Percentiles rank a stretch among this genome's conserved stretches.
These are phyloP conservation scores for Trichosanthes truncata DNA, from an alignment of 306 rosid genomes.

Conservation along the genomic window DNA sequence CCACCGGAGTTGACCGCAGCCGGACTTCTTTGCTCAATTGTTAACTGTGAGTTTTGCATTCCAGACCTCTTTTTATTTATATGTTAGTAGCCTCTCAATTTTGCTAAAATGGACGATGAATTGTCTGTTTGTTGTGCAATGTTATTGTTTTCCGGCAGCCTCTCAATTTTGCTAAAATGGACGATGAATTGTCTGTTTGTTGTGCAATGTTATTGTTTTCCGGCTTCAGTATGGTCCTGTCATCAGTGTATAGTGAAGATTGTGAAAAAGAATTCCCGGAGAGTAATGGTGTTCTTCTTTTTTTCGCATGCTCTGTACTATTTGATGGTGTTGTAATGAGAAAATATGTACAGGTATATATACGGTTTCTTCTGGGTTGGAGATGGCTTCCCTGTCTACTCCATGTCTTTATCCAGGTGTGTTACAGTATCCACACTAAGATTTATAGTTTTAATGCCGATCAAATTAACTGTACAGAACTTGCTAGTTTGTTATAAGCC, in stretches of 20 bases:
- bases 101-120: background rate
- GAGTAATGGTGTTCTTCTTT: background rate
- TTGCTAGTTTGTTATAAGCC: background rate
- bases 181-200: background rate
- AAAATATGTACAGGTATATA: slow-evolving; percentile 3
- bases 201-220: background rate
- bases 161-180: background rate
- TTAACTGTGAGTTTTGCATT: background rate
- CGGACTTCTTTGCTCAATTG: background rate
- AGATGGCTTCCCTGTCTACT: slow-evolving; percentile 34
- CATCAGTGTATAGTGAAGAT: background rate
- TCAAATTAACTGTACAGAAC: background rate
- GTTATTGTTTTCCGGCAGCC: background rate
- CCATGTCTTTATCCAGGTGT: slow-evolving; percentile 33
- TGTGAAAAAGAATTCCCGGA: background rate
- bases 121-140: background rate
- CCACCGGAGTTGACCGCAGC: background rate
- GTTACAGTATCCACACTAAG: background rate
- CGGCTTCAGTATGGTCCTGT: background rate
- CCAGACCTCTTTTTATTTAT: no score
- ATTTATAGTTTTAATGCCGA: background rate
- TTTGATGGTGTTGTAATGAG: background rate
- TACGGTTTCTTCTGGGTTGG: slow-evolving; percentile 7
- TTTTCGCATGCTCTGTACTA: background rate
- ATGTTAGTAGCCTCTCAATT: background rate